phyloP scores from a whole-genome alignment of 495 filamentous ascomycete species.

The Penicillium herquei region DNA sequence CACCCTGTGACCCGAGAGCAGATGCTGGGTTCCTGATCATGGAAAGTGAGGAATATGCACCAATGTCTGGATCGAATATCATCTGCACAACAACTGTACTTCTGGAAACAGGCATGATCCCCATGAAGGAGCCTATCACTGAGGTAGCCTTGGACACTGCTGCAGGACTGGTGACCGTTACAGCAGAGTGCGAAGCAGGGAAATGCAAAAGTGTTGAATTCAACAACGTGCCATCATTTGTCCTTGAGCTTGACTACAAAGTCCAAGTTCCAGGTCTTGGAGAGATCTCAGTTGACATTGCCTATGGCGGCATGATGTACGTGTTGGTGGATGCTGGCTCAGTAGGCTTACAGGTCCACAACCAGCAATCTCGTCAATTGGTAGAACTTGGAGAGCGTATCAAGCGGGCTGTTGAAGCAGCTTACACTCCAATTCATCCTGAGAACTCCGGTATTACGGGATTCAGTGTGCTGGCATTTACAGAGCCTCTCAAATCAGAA shows the following conservation, averaged over 20 bases:
- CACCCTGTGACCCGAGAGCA: slow-evolving; percentile 32
- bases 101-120: slow-evolving; percentile 37
- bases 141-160: slow-evolving; percentile 28
- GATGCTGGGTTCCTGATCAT: slow-evolving; percentile 40
- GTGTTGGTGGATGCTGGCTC: slow-evolving; percentile 30
- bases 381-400: slow-evolving; percentile 32
- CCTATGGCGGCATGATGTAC: slow-evolving; percentile 39
- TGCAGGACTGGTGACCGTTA: slow-evolving; percentile 30
- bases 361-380: slow-evolving; percentile 16
- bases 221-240: slow-evolving; percentile 36
- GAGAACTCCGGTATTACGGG: slow-evolving; percentile 30
- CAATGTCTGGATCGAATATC: slow-evolving; percentile 38
- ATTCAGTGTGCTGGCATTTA: slow-evolving; percentile 29
- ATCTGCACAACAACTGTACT: slow-evolving; percentile 36
- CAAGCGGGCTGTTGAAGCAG: slow-evolving; percentile 25
- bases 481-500: slow-evolving; percentile 19
- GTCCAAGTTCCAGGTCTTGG: slow-evolving; percentile 31
- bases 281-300: slow-evolving; percentile 29
- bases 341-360: slow-evolving; percentile 23
- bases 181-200: slow-evolving; percentile 31
- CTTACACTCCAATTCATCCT: slow-evolving; percentile 30
- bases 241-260: slow-evolving; percentile 30
- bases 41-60: slow-evolving; percentile 38
- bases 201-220: slow-evolving; percentile 36
- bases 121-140: slow-evolving; percentile 34